A percentile compares a stretch with the other conserved stretches of the same genome.
Conservation (phyloP, 2,329 filamentous ascomycete genomes). For the Cercospora sojina region DNA sequence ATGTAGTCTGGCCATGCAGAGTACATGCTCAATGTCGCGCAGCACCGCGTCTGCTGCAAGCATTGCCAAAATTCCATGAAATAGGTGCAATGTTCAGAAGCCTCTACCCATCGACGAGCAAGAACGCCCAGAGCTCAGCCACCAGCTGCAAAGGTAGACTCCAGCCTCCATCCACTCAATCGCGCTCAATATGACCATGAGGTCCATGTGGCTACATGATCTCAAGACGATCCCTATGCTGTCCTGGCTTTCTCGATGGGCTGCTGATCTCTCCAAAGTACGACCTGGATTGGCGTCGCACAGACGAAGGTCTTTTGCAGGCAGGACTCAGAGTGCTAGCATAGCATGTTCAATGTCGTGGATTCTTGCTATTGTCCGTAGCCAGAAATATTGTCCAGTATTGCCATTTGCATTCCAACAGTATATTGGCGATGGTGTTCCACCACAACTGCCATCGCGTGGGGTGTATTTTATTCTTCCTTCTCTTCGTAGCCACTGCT, state of each 20-base stretch:
- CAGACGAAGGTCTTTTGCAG: not conserved
- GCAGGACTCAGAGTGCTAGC: not conserved
- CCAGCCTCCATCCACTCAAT: not conserved
- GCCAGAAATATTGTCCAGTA: not conserved
- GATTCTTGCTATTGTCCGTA: not conserved
- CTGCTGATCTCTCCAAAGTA: not conserved
- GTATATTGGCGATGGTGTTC: not conserved
- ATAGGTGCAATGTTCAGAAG: not conserved
- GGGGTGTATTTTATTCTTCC: not conserved
- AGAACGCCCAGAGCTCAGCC: not conserved
- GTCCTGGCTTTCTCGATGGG: not conserved
- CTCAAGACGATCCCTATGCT: not conserved
- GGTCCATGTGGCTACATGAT: too few relatives aligned
- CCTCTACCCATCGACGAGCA: not conserved
- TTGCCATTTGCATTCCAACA: not conserved
- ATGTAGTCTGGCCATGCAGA: not conserved
- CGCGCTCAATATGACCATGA: not conserved
- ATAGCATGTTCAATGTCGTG: not conserved
- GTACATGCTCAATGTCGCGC: not conserved
- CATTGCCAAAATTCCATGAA: not conserved
- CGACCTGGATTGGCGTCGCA: not conserved
- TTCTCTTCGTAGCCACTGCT: not conserved
- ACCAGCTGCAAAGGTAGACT: not conserved
- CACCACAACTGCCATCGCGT: not conserved
- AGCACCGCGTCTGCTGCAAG: not conserved